Conservation (phyloP, 768 basidiomycete genomes). For the Lactifluus pinguis region DNA sequence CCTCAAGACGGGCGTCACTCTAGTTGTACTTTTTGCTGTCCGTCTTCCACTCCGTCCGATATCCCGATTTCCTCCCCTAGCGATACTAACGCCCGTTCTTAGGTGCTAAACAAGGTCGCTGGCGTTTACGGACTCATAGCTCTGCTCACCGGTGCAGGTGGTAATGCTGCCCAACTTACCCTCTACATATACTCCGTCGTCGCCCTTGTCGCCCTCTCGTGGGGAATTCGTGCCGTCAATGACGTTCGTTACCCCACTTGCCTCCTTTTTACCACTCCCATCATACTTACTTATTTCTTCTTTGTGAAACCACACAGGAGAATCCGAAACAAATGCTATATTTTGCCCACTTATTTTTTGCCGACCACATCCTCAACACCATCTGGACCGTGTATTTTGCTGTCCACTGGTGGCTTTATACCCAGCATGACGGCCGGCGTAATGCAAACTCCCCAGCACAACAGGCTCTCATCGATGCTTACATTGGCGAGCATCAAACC, state of each 20-base stretch:
- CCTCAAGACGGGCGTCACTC: slow-evolving; percentile 86
- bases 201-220: slow-evolving; percentile 69
- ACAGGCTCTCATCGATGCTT: slow-evolving; percentile 62
- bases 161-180: slow-evolving; percentile 86
- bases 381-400: slow-evolving; percentile 91
- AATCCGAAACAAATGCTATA: slow-evolving; percentile 75
- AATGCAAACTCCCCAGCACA: slow-evolving; percentile 83
- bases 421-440: slow-evolving; percentile 82
- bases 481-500: slow-evolving; percentile 33
- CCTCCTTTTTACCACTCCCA: slow-evolving; percentile 3
- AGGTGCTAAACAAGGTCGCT: slow-evolving; percentile 95
- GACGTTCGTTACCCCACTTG: slow-evolving; percentile 45
- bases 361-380: slow-evolving; percentile 86
- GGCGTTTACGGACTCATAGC: slow-evolving; percentile 95
- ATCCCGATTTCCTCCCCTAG: not conserved
- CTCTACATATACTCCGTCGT: slow-evolving; percentile 89
- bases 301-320: slow-evolving; percentile 47
- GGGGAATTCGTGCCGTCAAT: slow-evolving; percentile 83
- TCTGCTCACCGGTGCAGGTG: slow-evolving; percentile 81
- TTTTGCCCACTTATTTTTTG: slow-evolving; percentile 85
- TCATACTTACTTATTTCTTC: slow-evolving; percentile 4
- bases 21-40: slow-evolving; percentile 85
- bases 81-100: slow-evolving; percentile 15
- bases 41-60: slow-evolving; percentile 26
- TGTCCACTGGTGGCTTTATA: slow-evolving; percentile 83